phyloP scores from a whole-genome alignment of 495 filamentous ascomycete species.

The Lasiosphaeria ovina region DNA sequence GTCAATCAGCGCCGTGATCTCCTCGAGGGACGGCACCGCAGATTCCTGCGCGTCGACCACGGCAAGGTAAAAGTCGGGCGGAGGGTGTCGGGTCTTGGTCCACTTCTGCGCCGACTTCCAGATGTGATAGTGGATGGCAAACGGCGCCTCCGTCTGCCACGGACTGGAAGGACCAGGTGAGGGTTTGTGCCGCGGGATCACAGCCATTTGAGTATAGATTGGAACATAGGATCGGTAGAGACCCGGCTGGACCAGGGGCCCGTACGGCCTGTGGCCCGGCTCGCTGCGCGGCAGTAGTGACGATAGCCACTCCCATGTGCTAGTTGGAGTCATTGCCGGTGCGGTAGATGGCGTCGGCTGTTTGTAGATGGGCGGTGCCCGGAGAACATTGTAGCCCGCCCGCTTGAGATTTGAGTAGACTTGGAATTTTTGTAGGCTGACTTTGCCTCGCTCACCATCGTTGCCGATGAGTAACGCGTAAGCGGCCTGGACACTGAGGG shows the following conservation, averaged over 20 bases:
- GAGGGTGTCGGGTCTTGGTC: conserved; percentile 68
- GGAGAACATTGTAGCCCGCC: conserved; percentile 74
- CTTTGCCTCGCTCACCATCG: conserved; percentile 57
- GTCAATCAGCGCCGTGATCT: conserved; percentile 68
- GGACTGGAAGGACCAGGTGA: conserved; percentile 24
- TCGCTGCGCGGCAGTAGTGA: conserved; percentile 30
- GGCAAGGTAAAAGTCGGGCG: conserved; percentile 78
- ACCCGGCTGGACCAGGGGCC: conserved; percentile 71
- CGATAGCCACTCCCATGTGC: conserved; percentile 44
- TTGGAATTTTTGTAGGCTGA: conserved; percentile 74
- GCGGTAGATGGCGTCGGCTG: conserved; percentile 3
- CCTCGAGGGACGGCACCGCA: conserved; percentile 64
- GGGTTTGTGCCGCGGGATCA: conserved; percentile 71
- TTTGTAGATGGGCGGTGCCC: conserved; percentile 52
- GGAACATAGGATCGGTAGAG: conserved; percentile 76
- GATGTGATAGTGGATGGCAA: conserved; percentile 69
- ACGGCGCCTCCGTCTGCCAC: conserved; percentile 46
- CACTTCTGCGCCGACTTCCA: conserved; percentile 69
- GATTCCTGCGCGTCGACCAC: conserved; percentile 74
- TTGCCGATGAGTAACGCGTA: conserved; percentile 75
- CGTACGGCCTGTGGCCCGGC: conserved; percentile 37
- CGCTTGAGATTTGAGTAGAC: conserved; percentile 83
- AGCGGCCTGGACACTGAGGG: conserved; percentile 85
- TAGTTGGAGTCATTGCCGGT: conserved; percentile 4
- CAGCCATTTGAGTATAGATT: conserved; percentile 70